These are phyloP conservation scores for Leccinum variicolor DNA, from an alignment of 768 basidiomycete genomes.

Conservation along the genomic window DNA sequence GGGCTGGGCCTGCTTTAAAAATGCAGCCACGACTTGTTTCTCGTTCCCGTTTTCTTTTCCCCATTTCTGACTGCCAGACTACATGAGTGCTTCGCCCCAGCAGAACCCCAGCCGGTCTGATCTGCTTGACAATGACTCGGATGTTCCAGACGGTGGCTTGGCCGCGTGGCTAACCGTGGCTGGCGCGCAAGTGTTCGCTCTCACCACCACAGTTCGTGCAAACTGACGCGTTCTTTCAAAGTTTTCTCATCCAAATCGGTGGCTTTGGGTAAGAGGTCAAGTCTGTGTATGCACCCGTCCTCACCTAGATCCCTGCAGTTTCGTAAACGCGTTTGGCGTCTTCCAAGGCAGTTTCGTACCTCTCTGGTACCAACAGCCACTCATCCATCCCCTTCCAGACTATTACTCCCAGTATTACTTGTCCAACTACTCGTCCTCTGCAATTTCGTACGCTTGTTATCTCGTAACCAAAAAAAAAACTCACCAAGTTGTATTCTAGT, in stretches of 20 bases:
- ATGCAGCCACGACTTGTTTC: background rate
- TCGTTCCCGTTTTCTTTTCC: background rate
- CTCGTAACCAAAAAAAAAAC: no score
- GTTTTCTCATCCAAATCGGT: slow-evolving; percentile 35
- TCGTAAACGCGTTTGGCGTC: slow-evolving; percentile 37
- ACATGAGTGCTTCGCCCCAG: slow-evolving; percentile 4
- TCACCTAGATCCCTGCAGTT: slow-evolving; percentile 16
- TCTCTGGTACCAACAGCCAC: background rate
- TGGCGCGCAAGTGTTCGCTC: slow-evolving; percentile 20
- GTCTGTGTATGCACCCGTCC: background rate
- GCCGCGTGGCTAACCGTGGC: slow-evolving; percentile 23
- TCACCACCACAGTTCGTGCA: background rate
- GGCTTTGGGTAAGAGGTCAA: slow-evolving; percentile 32
- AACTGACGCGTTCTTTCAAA: slow-evolving; percentile 10
- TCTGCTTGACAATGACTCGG: background rate
- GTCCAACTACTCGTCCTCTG: slow-evolving; percentile 33
- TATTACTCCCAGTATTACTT: slow-evolving; percentile 38
- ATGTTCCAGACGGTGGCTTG: slow-evolving; percentile 24
- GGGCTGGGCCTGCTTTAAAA: background rate
- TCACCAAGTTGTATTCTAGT: slow-evolving; percentile 13
- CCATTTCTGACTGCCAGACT: background rate
- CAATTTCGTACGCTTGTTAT: slow-evolving; percentile 31
- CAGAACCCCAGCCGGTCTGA: background rate
- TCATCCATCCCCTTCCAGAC: slow-evolving; percentile 26
- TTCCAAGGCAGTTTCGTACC: slow-evolving; percentile 32